Evolutionary conservation across 768 basidiomycete genomes (phyloP).

Genomic region (Serpula lacrymans): DNA sequence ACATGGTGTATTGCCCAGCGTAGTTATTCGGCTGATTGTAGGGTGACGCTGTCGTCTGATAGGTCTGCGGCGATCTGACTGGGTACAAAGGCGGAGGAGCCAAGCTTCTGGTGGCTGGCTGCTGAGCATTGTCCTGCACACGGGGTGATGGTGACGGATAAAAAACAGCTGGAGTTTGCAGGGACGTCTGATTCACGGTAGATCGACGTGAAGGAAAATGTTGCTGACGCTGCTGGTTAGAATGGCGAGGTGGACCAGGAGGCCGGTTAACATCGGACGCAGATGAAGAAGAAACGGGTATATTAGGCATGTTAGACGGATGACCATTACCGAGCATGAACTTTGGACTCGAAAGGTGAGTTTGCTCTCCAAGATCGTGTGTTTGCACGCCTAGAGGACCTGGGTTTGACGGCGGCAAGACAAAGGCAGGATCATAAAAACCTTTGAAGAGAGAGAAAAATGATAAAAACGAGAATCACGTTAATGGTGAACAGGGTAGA

Average conservation of each 20-base stretch:
- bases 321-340: conserved; percentile 8
- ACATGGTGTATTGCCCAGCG: conserved; percentile 46
- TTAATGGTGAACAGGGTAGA: not conserved
- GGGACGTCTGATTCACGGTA: conserved; percentile 1
- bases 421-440: conserved; percentile 1
- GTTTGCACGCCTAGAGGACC: not conserved
- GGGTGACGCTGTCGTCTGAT: conserved; percentile 21
- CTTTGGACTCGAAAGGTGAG: not conserved
- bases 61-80: conserved; percentile 17
- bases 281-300: not conserved
- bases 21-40: conserved; percentile 36
- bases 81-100: conserved; percentile 13
- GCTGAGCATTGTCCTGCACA: not conserved
- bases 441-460: conserved; percentile 7
- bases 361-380: not conserved
- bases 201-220: not conserved
- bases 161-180: conserved; percentile 6
- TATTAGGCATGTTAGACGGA: conserved; percentile 1
- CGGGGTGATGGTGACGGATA: not conserved
- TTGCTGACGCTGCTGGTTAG: not conserved
- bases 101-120: not conserved
- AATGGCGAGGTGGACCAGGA: conserved; percentile 1
- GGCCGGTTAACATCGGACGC: not conserved
- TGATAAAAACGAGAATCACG: not conserved
- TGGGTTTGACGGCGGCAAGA: not conserved